These are phyloP conservation scores for Magnaporthiopsis rhizophila DNA, from an alignment of 2,329 filamentous ascomycete species.

Conservation along the genomic window DNA sequence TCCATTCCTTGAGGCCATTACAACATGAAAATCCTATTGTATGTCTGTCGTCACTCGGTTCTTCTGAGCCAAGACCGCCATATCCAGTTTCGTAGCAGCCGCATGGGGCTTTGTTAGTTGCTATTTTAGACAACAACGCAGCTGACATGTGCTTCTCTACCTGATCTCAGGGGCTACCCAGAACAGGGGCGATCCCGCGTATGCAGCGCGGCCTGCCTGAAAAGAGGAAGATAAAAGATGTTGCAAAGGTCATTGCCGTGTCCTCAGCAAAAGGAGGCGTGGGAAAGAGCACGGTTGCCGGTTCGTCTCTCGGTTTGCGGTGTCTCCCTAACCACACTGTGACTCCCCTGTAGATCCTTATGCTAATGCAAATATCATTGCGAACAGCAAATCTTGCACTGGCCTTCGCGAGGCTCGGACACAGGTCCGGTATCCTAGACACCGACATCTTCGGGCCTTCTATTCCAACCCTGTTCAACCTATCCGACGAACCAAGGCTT, in stretches of 20 bases:
- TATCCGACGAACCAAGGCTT: conserved; percentile 70
- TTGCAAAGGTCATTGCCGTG: conserved; percentile 90
- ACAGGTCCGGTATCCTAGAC: conserved; percentile 81
- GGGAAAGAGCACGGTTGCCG: conserved; percentile 88
- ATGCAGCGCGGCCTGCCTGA: conserved; percentile 77
- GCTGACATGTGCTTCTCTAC: neutral
- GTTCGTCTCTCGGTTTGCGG: conserved; percentile 33
- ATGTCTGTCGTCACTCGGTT: conserved; percentile 18
- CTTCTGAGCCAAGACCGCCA: neutral
- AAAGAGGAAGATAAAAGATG: conserved; percentile 71
- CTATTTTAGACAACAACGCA: neutral
- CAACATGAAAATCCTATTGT: conserved; percentile 87
- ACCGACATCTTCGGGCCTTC: conserved; percentile 96
- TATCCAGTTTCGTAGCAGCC: too few relatives aligned
- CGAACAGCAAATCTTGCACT: conserved; percentile 68
- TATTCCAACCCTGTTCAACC: conserved; percentile 80
- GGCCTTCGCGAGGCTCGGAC: conserved; percentile 72
- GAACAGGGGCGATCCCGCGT: conserved; percentile 64
- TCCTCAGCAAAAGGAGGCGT: conserved; percentile 98
- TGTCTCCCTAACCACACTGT: neutral
- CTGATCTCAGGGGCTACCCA: conserved; percentile 65
- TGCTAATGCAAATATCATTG: neutral
- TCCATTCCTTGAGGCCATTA: conserved; percentile 46
- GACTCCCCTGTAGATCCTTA: neutral
- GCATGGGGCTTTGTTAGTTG: too few relatives aligned